Percentiles rank a stretch among this genome's conserved stretches.
phyloP scores from a whole-genome alignment of 1,139 yeast genomes.

The Debaryomyces psychrophilus region DNA sequence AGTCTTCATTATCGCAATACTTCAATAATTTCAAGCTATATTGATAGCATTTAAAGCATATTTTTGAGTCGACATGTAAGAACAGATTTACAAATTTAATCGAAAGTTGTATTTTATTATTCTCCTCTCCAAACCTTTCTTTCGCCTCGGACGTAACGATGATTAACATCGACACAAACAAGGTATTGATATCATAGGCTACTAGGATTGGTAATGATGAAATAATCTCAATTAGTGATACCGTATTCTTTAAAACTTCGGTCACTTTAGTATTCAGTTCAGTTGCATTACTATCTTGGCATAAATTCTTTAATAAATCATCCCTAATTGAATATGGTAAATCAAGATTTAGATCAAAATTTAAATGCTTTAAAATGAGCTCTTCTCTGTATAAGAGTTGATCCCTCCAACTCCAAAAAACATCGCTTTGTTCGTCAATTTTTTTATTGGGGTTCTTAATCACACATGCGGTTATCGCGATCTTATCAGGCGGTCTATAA shows the following conservation, averaged over 20 bases:
- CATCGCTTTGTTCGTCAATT: conserved; percentile 45
- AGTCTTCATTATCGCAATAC: conserved; percentile 32
- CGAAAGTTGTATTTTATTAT: conserved; percentile 27
- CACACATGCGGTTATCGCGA: conserved; percentile 43
- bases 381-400: conserved; percentile 50
- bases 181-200: conserved; percentile 35
- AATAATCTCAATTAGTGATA: conserved; percentile 42
- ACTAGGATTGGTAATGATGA: conserved; percentile 46
- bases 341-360: conserved; percentile 43
- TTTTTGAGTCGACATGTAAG: conserved; percentile 8
- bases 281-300: conserved; percentile 8
- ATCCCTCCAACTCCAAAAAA: conserved; percentile 53
- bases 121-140: conserved; percentile 20
- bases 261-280: conserved; percentile 9
- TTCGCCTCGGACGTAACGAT: conserved; percentile 36
- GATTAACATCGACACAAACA: conserved; percentile 40
- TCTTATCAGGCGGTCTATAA: conserved; percentile 47
- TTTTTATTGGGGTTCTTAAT: conserved; percentile 36
- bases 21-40: conserved; percentile 35
- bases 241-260: conserved; percentile 39
- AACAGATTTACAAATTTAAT: conserved; percentile 4
- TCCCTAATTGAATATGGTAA: conserved; percentile 45
- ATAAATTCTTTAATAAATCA: conserved; percentile 18
- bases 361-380: conserved; percentile 40
- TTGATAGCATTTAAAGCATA: conserved; percentile 39